Evolutionary conservation across 371 early-diverging fungal genomes (phyloP), one percentile per base, ranked within the genome.

Genomic region (Syncephalastrum contaminatum): DNA sequence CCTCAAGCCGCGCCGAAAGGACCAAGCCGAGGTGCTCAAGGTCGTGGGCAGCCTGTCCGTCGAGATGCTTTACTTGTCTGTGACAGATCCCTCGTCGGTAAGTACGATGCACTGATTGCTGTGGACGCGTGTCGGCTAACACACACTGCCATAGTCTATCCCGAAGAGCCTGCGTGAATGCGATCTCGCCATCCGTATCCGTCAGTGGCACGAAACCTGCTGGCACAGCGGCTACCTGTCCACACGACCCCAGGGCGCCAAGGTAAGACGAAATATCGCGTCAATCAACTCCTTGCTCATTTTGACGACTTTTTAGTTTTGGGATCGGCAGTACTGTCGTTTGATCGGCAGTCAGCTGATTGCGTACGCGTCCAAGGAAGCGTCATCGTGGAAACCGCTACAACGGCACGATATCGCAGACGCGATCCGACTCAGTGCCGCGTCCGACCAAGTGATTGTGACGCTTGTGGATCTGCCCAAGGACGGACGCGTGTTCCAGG

Each of bases 151-250:
- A 7, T 41, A 75, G 71, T 64, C 63, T 47, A 67, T 76, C 5
- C 77, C 77, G 7, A 63, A 51, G 51, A 76, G 58, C 40, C 41
- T 76, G 43, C 63, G 77, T 24, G 77, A 76, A 56, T 76, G 77
- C 41, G 77, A 76, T 51, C 48, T 73, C 30, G 66, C 77, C 1
- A 42, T 76, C 2, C 68, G 71, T 40, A 73, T 76, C 16, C 62
- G 63, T 0, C 77, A 76, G 49, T 76, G 77, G 77, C 69, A 76
- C 53, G 64, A 70, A 39, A 76, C 77, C 15, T 53, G 56, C 19
- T 48, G 47, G 51, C 48, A 62, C n/a, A 65, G 65, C 39, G 77
- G 78, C 0, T 72, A 69, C 52, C 51, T 78, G 27, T 66, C 73
- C 2, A 68, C 63, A 22, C 56, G 77, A 40, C 43, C 41, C 4